phyloP scores from a whole-genome alignment of 768 basidiomycete genomes.

The Gelatoporia subvermispora region DNA sequence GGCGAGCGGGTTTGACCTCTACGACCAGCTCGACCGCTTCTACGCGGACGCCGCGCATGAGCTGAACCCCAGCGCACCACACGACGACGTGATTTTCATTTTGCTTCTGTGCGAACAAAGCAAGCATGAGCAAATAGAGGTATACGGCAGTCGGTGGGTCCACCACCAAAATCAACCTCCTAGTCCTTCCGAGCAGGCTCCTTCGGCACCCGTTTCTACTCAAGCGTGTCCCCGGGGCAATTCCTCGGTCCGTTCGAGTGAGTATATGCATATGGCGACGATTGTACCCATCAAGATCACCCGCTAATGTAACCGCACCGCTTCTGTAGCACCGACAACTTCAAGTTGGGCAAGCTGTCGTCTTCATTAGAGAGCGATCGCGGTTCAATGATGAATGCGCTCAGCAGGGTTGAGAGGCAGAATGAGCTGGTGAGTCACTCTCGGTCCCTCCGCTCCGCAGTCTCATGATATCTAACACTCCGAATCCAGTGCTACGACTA shows the following conservation, averaged over 20 bases:
- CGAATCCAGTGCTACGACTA: conserved; percentile 76
- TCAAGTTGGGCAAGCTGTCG: conserved; percentile 40
- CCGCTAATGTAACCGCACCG: neutral
- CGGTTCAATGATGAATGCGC: conserved; percentile 56
- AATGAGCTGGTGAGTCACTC: conserved; percentile 63
- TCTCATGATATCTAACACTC: neutral
- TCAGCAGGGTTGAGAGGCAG: conserved; percentile 62
- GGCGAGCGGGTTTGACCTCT: conserved; percentile 61
- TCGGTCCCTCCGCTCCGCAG: neutral
- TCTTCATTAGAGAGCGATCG: conserved; percentile 60
- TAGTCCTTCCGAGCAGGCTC: conserved; percentile 67
- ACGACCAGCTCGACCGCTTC: conserved; percentile 69
- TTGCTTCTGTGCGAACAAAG: too few species aligned
- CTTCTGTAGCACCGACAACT: conserved; percentile 37
- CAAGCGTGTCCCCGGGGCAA: conserved; percentile 59
- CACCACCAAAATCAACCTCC: too few species aligned
- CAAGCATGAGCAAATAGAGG: too few species aligned
- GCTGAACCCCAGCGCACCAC: conserved; percentile 55
- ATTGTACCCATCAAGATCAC: neutral
- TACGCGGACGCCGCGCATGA: conserved; percentile 59
- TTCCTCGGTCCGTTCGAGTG: conserved; percentile 64
- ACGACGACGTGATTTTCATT: too few species aligned
- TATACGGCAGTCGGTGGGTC: too few species aligned
- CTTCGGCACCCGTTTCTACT: conserved; percentile 58
- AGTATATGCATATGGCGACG: conserved; percentile 24